A percentile compares a stretch with the other conserved stretches of the same genome.
phyloP scores from a whole-genome alignment of 2,329 filamentous ascomycete genomes.

The Pyrenochaeta sp. region DNA sequence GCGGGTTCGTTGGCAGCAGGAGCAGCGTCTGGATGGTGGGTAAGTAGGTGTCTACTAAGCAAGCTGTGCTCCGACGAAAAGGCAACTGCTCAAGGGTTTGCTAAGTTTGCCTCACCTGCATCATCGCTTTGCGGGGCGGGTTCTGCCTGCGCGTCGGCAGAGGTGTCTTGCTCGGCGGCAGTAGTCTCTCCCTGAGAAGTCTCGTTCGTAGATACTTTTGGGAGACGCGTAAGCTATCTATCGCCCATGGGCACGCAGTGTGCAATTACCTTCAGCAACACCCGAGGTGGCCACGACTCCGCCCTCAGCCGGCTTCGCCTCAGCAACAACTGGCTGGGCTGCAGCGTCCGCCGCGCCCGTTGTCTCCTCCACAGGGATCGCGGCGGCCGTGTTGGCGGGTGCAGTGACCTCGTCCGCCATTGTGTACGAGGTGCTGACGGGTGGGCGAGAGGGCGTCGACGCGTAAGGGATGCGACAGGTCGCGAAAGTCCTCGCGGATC shows the following conservation, averaged over 20 bases:
- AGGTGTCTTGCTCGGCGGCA: conserved; percentile 26
- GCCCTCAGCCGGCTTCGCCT: conserved; percentile 37
- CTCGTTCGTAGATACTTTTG: conserved; percentile 27
- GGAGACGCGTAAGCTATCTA: conserved; percentile 25
- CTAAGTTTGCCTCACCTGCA: conserved; percentile 30
- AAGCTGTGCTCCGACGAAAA: conserved; percentile 2
- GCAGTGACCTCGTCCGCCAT: conserved; percentile 48
- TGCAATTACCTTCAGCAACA: conserved; percentile 39
- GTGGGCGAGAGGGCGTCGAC: conserved; percentile 43
- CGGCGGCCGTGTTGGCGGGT: conserved; percentile 33
- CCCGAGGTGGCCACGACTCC: conserved; percentile 37
- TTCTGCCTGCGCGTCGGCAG: conserved; percentile 35
- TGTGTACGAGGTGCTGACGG: conserved; percentile 39
- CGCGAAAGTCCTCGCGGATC: conserved; percentile 39
- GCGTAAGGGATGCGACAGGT: conserved; percentile 40
- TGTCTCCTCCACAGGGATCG: conserved; percentile 37
- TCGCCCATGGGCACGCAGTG: conserved; percentile 1
- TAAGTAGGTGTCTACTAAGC: conserved; percentile 15
- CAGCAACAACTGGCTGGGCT: conserved; percentile 35
- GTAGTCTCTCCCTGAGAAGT: conserved; percentile 26
- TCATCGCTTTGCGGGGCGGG: conserved; percentile 25
- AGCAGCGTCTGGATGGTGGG: conserved; percentile 35
- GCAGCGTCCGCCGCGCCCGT: conserved; percentile 40
- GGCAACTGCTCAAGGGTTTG: neutral
- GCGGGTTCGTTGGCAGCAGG: conserved; percentile 48